Base-by-base conservation (phyloP, 164 flowering plant genomes). In the Nelumbo lutea region DNA sequence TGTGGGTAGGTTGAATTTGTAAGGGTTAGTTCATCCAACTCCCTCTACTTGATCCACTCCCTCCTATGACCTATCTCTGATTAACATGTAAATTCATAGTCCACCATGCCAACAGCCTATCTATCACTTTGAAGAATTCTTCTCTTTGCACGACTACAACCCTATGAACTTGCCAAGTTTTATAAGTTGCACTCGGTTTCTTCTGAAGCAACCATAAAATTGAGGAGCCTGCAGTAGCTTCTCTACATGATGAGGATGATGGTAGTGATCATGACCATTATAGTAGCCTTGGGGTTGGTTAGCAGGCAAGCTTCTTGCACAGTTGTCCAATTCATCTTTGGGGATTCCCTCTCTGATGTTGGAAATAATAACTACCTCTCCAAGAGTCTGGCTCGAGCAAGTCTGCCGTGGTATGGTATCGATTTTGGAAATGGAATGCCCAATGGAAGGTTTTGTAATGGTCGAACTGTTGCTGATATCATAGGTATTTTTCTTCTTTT, bases 361-460 rank as follows among this genome's bases (percentile, higher is more conserved):
- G 97, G 97, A 2, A 95, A 92, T 81, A 95, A 95, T 62, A 69
- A 64, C 38, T 63, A 75, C 69, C 87, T 95, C 11, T 8, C 80
- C 3, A 85, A 71, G 73, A 89, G 97, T 69, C 81, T 92, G 39
- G 99, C 97, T 42, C 77, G 72, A 40, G 96, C 98, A 0, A 81
- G 70, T 76, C 77, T 91, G 60, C 98, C 99, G 0, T 95, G 90
- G 90, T 95, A 95, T 64, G 98, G 99, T 3, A 95, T 95, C 39
- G 99, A 95, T 72, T 86, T 88, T 48, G 99, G 97, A 43, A 78
- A 81, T 79, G 97, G 97, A n/a, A 56, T 92, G 84, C 99, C 97
- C 59, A 92, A 89, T 72, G 99, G 99, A 3, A 89, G 99, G 82
- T 95, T 84, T 73, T 70, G 83, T 8, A 95, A 95, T 81, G 99